These are phyloP conservation scores for Peronospora tabacina DNA, from an alignment of 352 stramenopile genomes.

Conservation along the genomic window DNA sequence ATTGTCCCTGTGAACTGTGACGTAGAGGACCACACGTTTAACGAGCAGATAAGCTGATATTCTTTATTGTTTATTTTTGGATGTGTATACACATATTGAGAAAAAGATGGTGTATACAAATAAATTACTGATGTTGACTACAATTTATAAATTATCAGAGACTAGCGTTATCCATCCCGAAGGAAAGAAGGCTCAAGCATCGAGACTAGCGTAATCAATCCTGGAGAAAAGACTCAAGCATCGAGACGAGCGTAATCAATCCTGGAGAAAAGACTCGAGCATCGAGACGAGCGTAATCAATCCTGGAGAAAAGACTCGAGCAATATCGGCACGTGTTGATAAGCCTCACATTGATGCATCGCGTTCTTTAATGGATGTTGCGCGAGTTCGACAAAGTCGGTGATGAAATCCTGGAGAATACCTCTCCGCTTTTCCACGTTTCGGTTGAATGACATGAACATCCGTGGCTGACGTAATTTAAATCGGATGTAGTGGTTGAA, in stretches of 20 bases:
- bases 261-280: constrained; percentile 26
- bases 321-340: constrained; percentile 39
- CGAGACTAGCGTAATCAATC: no score
- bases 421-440: constrained; percentile 39
- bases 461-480: constrained; percentile 36
- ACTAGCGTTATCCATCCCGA: background rate
- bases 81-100: no score
- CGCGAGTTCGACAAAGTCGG: constrained; percentile 40
- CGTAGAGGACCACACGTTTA: constrained; percentile 25
- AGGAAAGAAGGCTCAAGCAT: no score
- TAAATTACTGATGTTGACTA: constrained; percentile 22
- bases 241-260: constrained; percentile 17
- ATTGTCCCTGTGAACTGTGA: constrained; percentile 31
- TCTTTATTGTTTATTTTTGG: constrained; percentile 40
- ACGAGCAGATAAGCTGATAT: constrained; percentile 41
- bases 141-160: constrained; percentile 6
- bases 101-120: background rate
- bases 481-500: constrained; percentile 51
- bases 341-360: constrained; percentile 34
- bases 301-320: constrained; percentile 25
- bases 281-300: constrained; percentile 30
- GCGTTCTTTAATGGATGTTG: constrained; percentile 33
- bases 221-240: no score
- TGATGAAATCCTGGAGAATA: constrained; percentile 46
- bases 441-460: constrained; percentile 32